Evolutionary conservation across 371 early-diverging fungal species (phyloP).

Genomic region (Smittium mucronatum): DNA sequence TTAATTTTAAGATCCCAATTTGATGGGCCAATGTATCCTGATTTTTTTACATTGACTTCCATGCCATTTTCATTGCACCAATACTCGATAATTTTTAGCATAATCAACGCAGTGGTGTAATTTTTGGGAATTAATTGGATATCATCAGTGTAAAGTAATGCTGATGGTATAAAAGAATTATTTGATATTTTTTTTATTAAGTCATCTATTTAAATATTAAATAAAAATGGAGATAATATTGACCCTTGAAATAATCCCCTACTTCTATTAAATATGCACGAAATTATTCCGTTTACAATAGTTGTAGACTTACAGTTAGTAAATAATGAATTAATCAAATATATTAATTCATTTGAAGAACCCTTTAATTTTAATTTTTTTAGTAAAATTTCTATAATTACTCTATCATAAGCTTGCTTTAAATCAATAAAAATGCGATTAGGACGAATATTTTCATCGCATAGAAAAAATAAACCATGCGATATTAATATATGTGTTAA

Average conservation of each 20-base stretch:
- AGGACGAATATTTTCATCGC: background rate
- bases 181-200: background rate
- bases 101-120: background rate
- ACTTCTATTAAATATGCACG: background rate
- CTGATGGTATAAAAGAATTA: background rate
- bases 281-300: background rate
- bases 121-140: background rate
- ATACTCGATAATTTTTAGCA: background rate
- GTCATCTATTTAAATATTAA: conserved; percentile 9
- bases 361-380: background rate
- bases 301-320: background rate
- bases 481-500: conserved; percentile 2
- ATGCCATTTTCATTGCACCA: background rate
- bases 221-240: conserved; percentile 7
- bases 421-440: conserved; percentile 5
- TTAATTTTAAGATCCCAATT: background rate
- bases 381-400: background rate
- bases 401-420: background rate
- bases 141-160: conserved; percentile 9
- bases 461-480: conserved; percentile 5
- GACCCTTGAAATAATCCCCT: conserved; percentile 10
- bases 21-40: conserved; percentile 4
- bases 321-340: background rate
- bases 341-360: background rate
- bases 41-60: conserved; percentile 1